A percentile compares a stretch with the other conserved stretches of the same genome.
These are phyloP conservation scores for Tolypocladium guangdongense DNA, from an alignment of 2,329 filamentous ascomycete species.

Conservation along the genomic window DNA sequence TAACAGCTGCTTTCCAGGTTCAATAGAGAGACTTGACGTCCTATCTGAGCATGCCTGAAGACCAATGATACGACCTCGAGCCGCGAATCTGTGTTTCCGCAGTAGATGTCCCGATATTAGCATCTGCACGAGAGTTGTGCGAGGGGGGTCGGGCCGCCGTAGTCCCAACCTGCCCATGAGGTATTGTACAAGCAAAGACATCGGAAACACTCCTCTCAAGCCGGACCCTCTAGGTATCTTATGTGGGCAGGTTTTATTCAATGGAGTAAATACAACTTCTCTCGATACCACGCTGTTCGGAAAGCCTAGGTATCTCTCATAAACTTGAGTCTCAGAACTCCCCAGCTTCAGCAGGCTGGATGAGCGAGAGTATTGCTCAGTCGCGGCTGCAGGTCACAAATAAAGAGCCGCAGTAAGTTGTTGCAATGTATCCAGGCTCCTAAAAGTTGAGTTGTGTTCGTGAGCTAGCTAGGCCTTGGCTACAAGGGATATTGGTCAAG, in stretches of 20 bases:
- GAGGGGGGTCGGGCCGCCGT: neutral
- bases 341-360: too few species aligned
- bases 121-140: neutral
- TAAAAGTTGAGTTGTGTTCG: too few species aligned
- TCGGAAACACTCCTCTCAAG: neutral
- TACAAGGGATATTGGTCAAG: too few species aligned
- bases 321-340: too few species aligned
- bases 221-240: neutral
- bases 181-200: neutral
- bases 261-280: neutral
- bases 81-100: neutral
- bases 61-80: neutral
- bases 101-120: neutral
- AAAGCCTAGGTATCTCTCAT: too few species aligned
- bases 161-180: neutral
- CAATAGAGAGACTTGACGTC: neutral
- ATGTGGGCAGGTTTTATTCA: neutral
- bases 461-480: too few species aligned
- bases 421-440: too few species aligned
- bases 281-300: neutral
- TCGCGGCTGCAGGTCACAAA: too few species aligned
- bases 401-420: too few species aligned
- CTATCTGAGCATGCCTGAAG: neutral
- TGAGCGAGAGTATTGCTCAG: too few species aligned
- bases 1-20: constrained; percentile 10